Conservation (phyloP, 2,329 filamentous ascomycete genomes). For the Ceratocystis ficicola region DNA sequence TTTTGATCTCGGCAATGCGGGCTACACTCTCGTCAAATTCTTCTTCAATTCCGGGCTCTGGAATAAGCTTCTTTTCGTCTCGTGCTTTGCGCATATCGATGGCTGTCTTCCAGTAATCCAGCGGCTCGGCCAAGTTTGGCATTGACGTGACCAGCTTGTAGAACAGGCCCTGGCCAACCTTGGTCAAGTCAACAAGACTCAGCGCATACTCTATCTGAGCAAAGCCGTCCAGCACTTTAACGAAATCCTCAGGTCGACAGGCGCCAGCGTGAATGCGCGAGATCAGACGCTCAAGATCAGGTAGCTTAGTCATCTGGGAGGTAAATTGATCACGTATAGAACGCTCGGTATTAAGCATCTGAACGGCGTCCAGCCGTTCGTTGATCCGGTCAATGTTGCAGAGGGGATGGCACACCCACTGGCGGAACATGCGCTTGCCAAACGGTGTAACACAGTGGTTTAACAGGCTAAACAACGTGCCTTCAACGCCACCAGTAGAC, state of each 20-base stretch:
- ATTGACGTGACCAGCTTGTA: constrained; percentile 72
- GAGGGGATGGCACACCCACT: constrained; percentile 94
- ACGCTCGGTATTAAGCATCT: constrained; percentile 75
- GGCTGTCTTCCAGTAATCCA: constrained; percentile 80
- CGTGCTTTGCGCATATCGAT: constrained; percentile 75
- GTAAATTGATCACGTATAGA: constrained; percentile 77
- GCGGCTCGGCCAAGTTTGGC: constrained; percentile 64
- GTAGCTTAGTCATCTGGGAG: constrained; percentile 77
- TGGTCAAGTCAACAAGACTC: constrained; percentile 59
- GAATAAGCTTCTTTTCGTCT: constrained; percentile 70
- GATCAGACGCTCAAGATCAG: constrained; percentile 84
- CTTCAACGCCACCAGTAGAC: constrained; percentile 70
- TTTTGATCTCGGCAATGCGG: constrained; percentile 61
- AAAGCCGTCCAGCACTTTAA: constrained; percentile 86
- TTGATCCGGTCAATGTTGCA: constrained; percentile 82
- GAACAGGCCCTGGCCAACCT: constrained; percentile 69
- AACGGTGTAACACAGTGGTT: constrained; percentile 95
- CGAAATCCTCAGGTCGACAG: constrained; percentile 86
- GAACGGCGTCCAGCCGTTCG: constrained; percentile 84
- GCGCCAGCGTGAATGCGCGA: constrained; percentile 85
- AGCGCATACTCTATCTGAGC: constrained; percentile 97
- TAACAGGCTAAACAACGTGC: constrained; percentile 78
- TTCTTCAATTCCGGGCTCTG: constrained; percentile 74
- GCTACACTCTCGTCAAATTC: constrained; percentile 82
- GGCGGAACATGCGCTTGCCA: constrained; percentile 86